Evolutionary conservation across 306 rosid species (phyloP).

Genomic region (Parietaria judaica): DNA sequence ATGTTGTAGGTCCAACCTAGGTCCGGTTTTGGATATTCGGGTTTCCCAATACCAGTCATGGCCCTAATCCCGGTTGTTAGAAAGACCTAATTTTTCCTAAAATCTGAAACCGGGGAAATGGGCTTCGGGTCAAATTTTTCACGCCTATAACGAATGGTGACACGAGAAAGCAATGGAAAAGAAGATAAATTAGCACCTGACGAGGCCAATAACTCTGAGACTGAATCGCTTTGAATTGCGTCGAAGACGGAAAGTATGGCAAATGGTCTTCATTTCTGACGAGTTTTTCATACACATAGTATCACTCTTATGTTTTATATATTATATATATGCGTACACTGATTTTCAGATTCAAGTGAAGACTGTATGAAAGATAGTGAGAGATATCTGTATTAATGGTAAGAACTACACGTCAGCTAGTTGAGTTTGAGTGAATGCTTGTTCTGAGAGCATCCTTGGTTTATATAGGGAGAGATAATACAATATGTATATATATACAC

Average conservation of each 20-base stretch:
- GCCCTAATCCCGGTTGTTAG: no score
- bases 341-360: background rate
- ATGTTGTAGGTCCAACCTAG: no score
- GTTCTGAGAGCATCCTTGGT: slow-evolving; percentile 20
- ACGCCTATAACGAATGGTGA: no score
- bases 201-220: slow-evolving; percentile 36
- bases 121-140: no score
- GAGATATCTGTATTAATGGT: background rate
- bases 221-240: slow-evolving; percentile 26
- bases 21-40: no score
- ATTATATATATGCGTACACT: background rate
- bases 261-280: slow-evolving; percentile 23
- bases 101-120: no score
- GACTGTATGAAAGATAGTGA: slow-evolving; percentile 5
- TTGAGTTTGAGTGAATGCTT: background rate
- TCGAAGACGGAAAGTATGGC: slow-evolving; percentile 20
- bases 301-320: background rate
- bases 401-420: background rate
- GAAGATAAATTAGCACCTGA: slow-evolving; percentile 31
- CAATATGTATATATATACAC: background rate
- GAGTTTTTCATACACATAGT: slow-evolving; percentile 41
- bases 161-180: background rate
- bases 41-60: no score
- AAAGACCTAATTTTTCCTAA: no score
- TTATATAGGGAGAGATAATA: slow-evolving; percentile 27